Evolutionary conservation across 768 basidiomycete genomes (phyloP), one percentile per base, ranked within the genome.

Genomic region (Suillus paluster): DNA sequence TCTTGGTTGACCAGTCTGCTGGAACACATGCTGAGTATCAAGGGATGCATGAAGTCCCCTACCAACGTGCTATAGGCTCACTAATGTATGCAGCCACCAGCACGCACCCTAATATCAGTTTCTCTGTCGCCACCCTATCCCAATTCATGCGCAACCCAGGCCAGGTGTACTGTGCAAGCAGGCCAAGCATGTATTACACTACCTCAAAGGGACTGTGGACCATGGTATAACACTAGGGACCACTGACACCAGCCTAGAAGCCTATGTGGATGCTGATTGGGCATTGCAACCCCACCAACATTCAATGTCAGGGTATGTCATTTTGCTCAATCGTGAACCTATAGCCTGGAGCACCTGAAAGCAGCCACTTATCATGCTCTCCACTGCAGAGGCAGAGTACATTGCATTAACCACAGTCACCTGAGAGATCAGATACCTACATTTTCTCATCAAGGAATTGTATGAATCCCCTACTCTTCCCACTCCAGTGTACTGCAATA

Each of bases 361-460:
- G 48, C 73, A 75, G 61, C 60, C 68, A 2, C 61, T 66, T n/a
- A 66, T 68, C 30, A 69, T 68, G n/a, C 64, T 73, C 11, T 73
- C 72, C 11, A 71, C 71, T 4, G 59, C 57, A 6, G 71, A 72
- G 63, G 71, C 72, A 19, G 73, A 77, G 57, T 71, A 70, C 61
- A 70, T 71, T 57, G 67, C 69, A 0, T 59, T 68, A 2, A 58
- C 71, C 1, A 70, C 79, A 41, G 74, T 74, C 0, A 57, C 73
- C 0, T 68, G 75, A 57, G 73, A 82, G 63, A 72, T 67, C 5
- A 17, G 80, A 5, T 83, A 79, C 80, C 63, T 76, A 17, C 63
- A 65, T 0, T 55, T 50, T 7, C 61, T 73, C n/a, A 7, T 48
- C 7, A 67, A 73, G 58, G 64, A 68, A 34, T 11, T 38, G 12